Evolutionary conservation across 352 stramenopile genomes (phyloP).

Genomic region (Halophytophthora batemanensis): DNA sequence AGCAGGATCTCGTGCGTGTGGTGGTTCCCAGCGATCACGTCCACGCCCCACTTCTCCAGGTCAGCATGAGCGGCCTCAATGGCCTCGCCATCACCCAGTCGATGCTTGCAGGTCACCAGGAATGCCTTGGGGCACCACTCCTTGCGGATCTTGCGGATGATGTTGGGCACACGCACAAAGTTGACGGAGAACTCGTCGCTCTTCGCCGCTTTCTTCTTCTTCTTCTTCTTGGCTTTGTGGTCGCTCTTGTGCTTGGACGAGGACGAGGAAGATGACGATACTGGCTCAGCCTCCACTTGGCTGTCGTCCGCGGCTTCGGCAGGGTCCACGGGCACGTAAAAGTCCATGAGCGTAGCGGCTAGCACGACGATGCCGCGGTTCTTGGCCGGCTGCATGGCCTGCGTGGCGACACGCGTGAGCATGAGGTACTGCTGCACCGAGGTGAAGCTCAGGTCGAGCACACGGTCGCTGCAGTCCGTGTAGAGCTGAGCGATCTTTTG

Average conservation of each 20-base stretch:
- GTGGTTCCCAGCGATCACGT: slow-evolving; percentile 74
- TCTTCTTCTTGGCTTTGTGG: slow-evolving; percentile 40
- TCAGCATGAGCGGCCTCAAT: slow-evolving; percentile 66
- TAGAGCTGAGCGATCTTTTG: slow-evolving; percentile 64
- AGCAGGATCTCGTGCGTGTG: slow-evolving; percentile 67
- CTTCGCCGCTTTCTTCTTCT: slow-evolving; percentile 21
- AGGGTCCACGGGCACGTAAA: slow-evolving; percentile 54
- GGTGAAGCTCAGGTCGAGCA: slow-evolving; percentile 76
- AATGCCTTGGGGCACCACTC: slow-evolving; percentile 81
- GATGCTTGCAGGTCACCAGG: slow-evolving; percentile 76
- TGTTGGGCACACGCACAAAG: slow-evolving; percentile 75
- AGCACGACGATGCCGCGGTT: slow-evolving; percentile 70
- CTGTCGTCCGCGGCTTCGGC: slow-evolving; percentile 9
- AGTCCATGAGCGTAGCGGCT: slow-evolving; percentile 78
- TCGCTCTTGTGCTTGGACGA: slow-evolving; percentile 25
- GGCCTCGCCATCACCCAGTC: slow-evolving; percentile 62
- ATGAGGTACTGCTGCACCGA: slow-evolving; percentile 84
- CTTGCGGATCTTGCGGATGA: slow-evolving; percentile 78
- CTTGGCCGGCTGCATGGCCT: slow-evolving; percentile 53
- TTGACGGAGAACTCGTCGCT: slow-evolving; percentile 71
- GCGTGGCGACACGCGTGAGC: slow-evolving; percentile 55
- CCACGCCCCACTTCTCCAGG: slow-evolving; percentile 78
- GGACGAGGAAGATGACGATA: slow-evolving; percentile 14
- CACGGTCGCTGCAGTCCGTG: slow-evolving; percentile 54
- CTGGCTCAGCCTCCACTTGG: slow-evolving; percentile 4